phyloP scores from a whole-genome alignment of 495 filamentous ascomycete species.

The Lasiosphaeria hispida region DNA sequence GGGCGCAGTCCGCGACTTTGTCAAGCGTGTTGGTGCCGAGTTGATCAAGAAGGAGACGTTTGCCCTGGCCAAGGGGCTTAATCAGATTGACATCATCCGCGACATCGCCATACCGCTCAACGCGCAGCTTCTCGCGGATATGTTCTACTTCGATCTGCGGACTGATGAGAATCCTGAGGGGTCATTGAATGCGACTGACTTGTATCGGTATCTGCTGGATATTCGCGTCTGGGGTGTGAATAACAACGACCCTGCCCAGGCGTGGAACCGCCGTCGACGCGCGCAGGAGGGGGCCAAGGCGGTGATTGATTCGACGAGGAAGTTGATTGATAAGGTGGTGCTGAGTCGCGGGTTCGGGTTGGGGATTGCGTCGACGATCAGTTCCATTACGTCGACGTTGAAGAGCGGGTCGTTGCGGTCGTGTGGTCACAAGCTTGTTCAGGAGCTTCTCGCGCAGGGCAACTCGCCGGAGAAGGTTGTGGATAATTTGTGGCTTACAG shows the following conservation, averaged over 20 bases:
- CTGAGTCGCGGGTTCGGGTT: constrained; percentile 11
- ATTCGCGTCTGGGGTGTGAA: constrained; percentile 65
- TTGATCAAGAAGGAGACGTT: constrained; percentile 62
- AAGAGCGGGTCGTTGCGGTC: constrained; percentile 28
- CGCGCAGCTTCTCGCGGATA: constrained; percentile 36
- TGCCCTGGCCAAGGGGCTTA: constrained; percentile 45
- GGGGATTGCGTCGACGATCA: constrained; percentile 12
- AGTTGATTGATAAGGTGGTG: constrained; percentile 28
- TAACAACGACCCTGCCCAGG: constrained; percentile 61
- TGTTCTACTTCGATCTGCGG: constrained; percentile 64
- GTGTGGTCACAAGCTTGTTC: constrained; percentile 28
- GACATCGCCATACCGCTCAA: constrained; percentile 59
- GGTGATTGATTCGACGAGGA: constrained; percentile 26
- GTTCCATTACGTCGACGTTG: constrained; percentile 11
- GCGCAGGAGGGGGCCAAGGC: constrained; percentile 37
- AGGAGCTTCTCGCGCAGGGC: constrained; percentile 26
- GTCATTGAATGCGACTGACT: constrained; percentile 54
- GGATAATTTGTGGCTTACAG: constrained; percentile 33
- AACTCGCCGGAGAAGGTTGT: constrained; percentile 28
- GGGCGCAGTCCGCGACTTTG: constrained; percentile 49
- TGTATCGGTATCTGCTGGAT: constrained; percentile 58
- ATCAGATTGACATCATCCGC: constrained; percentile 69
- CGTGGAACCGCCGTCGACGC: constrained; percentile 58
- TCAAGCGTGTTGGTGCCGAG: constrained; percentile 57
- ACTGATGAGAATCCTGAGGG: constrained; percentile 58